phyloP scores from a whole-genome alignment of 352 stramenopile genomes.

The Saprolegnia parasitica region DNA sequence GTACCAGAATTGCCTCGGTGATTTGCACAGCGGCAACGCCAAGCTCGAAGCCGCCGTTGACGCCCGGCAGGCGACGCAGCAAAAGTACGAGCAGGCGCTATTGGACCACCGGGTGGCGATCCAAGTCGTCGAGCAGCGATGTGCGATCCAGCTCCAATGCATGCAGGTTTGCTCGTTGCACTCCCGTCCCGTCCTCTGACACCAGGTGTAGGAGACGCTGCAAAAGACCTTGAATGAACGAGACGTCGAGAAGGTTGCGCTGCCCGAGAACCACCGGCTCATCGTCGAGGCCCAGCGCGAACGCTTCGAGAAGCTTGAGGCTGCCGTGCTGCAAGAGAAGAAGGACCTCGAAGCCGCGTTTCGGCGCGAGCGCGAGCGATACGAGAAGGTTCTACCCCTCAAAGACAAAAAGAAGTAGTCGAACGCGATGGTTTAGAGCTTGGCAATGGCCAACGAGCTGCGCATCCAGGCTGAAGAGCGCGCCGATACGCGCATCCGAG shows the following conservation, averaged over 20 bases:
- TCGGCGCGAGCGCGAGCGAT: slow-evolving; percentile 39
- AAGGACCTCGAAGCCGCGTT: slow-evolving; percentile 47
- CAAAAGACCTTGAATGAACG: slow-evolving; percentile 41
- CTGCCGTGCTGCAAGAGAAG: slow-evolving; percentile 45
- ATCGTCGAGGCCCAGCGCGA: slow-evolving; percentile 57
- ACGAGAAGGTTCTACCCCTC: slow-evolving; percentile 32
- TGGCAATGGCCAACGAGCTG: slow-evolving; percentile 37
- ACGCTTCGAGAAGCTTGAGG: slow-evolving; percentile 59
- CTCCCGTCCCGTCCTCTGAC: neutral
- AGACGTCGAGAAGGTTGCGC: slow-evolving; percentile 43
- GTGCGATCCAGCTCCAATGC: slow-evolving; percentile 46
- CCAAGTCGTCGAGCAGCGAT: slow-evolving; percentile 57
- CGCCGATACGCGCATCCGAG: slow-evolving; percentile 51
- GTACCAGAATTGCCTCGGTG: slow-evolving; percentile 53
- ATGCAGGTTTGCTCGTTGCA: slow-evolving; percentile 28
- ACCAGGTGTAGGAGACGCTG: slow-evolving; percentile 32
- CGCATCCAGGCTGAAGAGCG: slow-evolving; percentile 47
- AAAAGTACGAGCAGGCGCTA: slow-evolving; percentile 45
- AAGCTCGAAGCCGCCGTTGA: slow-evolving; percentile 55
- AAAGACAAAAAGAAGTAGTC: too few relatives aligned
- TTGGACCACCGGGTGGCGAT: slow-evolving; percentile 47
- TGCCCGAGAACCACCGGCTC: slow-evolving; percentile 54
- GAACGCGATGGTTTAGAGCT: slow-evolving; percentile 27
- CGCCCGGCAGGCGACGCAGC: slow-evolving; percentile 44
- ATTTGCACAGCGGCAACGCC: slow-evolving; percentile 64